These are phyloP conservation scores for Rhododendron ovatum DNA, from an alignment of 148 eudicot genomes.

Conservation along the genomic window DNA sequence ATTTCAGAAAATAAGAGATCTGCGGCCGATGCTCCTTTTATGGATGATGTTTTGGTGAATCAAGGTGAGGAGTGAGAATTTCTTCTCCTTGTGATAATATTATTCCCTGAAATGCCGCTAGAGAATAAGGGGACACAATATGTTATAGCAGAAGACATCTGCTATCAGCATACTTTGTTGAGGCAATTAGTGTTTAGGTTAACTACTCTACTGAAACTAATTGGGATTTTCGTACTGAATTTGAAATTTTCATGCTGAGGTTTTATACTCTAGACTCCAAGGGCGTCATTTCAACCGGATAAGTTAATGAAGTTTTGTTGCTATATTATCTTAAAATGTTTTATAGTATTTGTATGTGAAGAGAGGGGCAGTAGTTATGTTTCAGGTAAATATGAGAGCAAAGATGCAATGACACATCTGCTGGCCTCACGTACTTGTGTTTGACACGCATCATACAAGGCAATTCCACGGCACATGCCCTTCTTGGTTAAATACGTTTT, in stretches of 20 bases:
- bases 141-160: background rate
- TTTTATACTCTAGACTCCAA: background rate
- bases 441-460: background rate
- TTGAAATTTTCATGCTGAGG: background rate
- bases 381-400: background rate
- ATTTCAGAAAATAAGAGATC: conserved; percentile 55
- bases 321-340: background rate
- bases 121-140: background rate
- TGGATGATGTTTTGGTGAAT: conserved; percentile 32
- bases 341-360: background rate
- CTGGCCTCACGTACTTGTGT: background rate
- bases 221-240: background rate
- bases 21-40: conserved; percentile 28
- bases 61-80: conserved; percentile 14
- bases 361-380: background rate
- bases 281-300: background rate
- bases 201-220: background rate
- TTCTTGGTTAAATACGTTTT: background rate
- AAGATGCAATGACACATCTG: background rate
- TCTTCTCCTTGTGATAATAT: background rate
- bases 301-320: background rate
- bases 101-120: background rate
- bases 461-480: background rate
- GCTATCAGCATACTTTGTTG: background rate
- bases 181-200: background rate